These are phyloP conservation scores for Tetraselmis striata DNA, from an alignment of 139 green algal species.

Conservation along the genomic window DNA sequence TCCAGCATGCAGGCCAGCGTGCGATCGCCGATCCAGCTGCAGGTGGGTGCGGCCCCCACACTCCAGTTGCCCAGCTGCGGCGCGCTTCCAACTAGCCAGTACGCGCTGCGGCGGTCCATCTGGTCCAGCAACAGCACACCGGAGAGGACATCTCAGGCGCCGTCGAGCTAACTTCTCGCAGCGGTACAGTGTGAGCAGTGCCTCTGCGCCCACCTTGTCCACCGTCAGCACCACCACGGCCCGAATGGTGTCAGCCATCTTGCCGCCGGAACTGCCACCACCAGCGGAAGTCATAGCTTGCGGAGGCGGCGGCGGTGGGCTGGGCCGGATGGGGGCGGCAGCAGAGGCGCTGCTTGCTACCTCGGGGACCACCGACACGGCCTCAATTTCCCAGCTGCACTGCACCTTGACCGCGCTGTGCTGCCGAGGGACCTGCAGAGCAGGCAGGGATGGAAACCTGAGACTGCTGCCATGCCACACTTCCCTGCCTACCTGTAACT, in stretches of 20 bases:
- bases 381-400: not conserved
- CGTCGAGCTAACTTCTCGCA: not conserved
- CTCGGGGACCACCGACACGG: not conserved
- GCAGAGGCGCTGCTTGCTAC: too few species aligned
- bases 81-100: not conserved
- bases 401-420: not conserved
- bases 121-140: not conserved
- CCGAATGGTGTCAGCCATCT: not conserved
- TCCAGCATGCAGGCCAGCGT: not conserved
- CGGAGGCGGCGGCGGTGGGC: too few species aligned
- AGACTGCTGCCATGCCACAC: too few species aligned
- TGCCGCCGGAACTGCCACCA: not conserved
- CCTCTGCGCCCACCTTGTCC: not conserved
- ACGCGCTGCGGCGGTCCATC: not conserved
- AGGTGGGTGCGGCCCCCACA: not conserved
- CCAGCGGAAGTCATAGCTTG: not conserved
- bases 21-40: not conserved
- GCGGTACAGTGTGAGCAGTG: not conserved
- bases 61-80: not conserved
- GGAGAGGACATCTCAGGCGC: not conserved
- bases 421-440: not conserved
- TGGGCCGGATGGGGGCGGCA: too few species aligned
- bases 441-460: not conserved
- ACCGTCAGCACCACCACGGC: not conserved
- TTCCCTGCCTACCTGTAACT: too few species aligned